phyloP scores from a whole-genome alignment of 78 protist genomes.

The Fonticula alba region DNA sequence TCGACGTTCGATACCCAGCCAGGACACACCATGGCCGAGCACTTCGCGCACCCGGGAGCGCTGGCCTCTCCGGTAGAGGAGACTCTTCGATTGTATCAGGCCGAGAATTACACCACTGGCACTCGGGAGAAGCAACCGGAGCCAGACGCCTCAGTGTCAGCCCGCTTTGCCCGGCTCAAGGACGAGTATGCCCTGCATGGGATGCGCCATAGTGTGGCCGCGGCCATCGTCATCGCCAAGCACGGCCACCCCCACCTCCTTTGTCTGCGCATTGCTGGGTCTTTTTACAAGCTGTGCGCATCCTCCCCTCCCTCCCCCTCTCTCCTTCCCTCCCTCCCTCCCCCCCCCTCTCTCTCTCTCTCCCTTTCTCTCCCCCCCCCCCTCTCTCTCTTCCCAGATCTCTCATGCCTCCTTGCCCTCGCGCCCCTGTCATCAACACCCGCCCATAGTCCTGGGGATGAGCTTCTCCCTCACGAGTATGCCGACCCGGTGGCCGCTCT shows the following conservation, averaged over 20 bases:
- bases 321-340: not conserved
- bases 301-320: no score
- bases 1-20: no score
- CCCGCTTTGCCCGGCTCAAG: slow-evolving; percentile 26
- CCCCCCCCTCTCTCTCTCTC: not conserved
- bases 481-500: slow-evolving; percentile 28
- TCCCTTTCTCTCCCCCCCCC: not conserved
- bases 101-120: no score
- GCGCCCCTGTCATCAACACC: not conserved
- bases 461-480: slow-evolving; percentile 28
- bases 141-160: slow-evolving; percentile 13
- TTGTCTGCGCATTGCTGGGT: slow-evolving; percentile 27
- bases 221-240: slow-evolving; percentile 42
- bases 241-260: slow-evolving; percentile 64
- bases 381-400: not conserved
- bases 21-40: no score
- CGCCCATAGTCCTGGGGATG: slow-evolving; percentile 41
- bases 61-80: no score
- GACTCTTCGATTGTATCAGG: no score
- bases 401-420: not conserved
- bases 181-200: slow-evolving; percentile 42
- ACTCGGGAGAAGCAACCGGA: no score
- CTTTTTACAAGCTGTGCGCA: slow-evolving; percentile 31
- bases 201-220: slow-evolving; percentile 39
- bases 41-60: no score